Conservation (phyloP, 2,329 filamentous ascomycete genomes). For the Coniochaeta sp. region DNA sequence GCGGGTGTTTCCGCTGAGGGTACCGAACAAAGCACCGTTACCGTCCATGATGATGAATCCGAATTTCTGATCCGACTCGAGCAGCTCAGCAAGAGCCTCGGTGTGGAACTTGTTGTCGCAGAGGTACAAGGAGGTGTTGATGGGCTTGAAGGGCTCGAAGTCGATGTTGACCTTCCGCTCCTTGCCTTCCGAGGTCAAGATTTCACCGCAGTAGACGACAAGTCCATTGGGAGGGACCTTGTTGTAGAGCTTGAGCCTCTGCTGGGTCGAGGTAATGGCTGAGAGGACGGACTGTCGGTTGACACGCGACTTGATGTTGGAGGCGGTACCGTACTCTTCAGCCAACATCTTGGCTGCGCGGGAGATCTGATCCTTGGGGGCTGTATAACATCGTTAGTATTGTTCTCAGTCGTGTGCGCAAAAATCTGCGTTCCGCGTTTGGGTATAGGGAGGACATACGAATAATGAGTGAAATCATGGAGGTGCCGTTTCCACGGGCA, state of each 20-base stretch:
- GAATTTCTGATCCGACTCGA: constrained; percentile 98
- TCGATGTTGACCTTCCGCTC: constrained; percentile 99
- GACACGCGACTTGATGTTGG: constrained; percentile 99
- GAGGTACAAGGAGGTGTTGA: constrained; percentile 98
- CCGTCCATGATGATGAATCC: constrained; percentile 99
- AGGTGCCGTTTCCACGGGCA: constrained; percentile 95
- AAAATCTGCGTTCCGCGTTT: background rate
- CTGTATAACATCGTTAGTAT: constrained; percentile 33
- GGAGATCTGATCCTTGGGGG: constrained; percentile 96
- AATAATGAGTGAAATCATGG: constrained; percentile 99
- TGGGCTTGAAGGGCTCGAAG: constrained; percentile 99
- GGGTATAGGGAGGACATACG: constrained; percentile 48
- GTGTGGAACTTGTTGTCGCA: constrained; percentile 99
- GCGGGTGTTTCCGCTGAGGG: constrained; percentile 92
- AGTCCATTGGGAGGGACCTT: constrained; percentile 97
- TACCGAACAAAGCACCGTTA: constrained; percentile 96
- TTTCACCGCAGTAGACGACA: constrained; percentile 99
- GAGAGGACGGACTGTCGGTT: constrained; percentile 97
- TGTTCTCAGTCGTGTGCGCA: background rate
- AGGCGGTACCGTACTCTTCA: constrained; percentile 99
- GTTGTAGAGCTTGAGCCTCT: constrained; percentile 97
- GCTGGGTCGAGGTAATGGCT: constrained; percentile 97
- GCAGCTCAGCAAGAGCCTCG: constrained; percentile 89
- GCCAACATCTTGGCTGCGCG: constrained; percentile 98
- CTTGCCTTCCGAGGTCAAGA: constrained; percentile 96